Evolutionary conservation across 805 yeast genomes (phyloP).

Genomic region (Candida succiphila): DNA sequence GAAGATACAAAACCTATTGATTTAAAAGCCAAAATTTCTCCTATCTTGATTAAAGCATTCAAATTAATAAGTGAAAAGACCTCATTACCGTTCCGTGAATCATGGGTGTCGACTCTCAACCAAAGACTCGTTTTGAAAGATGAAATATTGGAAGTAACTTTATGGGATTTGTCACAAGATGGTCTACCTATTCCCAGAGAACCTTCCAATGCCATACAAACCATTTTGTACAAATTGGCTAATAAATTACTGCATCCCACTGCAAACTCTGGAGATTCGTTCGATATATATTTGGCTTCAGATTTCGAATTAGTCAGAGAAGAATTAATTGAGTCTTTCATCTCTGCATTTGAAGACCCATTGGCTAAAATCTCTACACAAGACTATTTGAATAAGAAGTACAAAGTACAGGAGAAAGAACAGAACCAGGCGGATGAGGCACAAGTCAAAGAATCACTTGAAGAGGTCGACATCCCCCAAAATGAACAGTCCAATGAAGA

Average conservation of each 20-base stretch:
- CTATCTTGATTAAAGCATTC: not conserved
- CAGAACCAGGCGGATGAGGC: not conserved
- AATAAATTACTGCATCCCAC: conserved; percentile 5
- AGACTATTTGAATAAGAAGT: not conserved
- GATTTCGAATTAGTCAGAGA: conserved; percentile 8
- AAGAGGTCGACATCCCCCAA: not conserved
- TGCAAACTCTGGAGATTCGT: too few species aligned
- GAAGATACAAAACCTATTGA: not conserved
- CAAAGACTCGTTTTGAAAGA: too few species aligned
- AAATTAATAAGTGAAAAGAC: too few species aligned
- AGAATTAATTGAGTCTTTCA: conserved; percentile 7
- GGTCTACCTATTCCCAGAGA: too few species aligned
- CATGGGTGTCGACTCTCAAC: too few species aligned
- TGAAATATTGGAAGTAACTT: too few species aligned
- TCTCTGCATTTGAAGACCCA: conserved; percentile 1
- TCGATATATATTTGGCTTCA: conserved; percentile 16
- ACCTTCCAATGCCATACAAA: conserved; percentile 14
- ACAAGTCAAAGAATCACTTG: not conserved
- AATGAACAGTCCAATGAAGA: not conserved
- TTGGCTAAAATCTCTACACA: too few species aligned
- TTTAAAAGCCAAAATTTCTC: not conserved
- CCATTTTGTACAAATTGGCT: conserved; percentile 11
- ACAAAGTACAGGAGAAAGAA: not conserved
- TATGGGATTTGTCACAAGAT: too few species aligned
- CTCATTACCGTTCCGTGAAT: not conserved